A percentile compares a stretch with the other conserved stretches of the same genome.
phyloP scores from a whole-genome alignment of 2,329 filamentous ascomycete genomes.

The Penicillium sp. region DNA sequence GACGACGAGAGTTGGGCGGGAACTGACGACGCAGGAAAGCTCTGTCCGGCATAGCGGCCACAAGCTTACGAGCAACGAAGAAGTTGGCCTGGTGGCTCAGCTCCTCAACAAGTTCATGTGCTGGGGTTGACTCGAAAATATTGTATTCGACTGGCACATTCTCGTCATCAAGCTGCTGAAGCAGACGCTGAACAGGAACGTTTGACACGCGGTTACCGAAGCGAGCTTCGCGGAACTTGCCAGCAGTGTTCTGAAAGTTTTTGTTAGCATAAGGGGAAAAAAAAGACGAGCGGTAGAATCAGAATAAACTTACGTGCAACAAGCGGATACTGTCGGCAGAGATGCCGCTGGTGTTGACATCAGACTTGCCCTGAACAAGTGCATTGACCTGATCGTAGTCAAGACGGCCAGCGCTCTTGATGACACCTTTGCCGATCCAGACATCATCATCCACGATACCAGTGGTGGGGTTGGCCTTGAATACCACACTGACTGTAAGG shows the following conservation, averaged over 20 bases:
- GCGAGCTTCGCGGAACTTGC: conserved; percentile 86
- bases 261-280: conserved; percentile 4
- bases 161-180: conserved; percentile 95
- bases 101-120: conserved; percentile 93
- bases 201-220: conserved; percentile 76
- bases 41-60: conserved; percentile 79
- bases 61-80: conserved; percentile 82
- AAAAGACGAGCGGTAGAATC: background rate
- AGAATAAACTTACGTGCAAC: conserved; percentile 61
- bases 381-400: conserved; percentile 83
- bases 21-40: conserved; percentile 86
- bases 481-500: conserved; percentile 87
- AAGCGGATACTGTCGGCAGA: conserved; percentile 76
- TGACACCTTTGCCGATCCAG: conserved; percentile 90
- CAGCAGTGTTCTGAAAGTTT: conserved; percentile 63
- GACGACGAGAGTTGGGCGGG: conserved; percentile 79
- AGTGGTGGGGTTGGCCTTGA: conserved; percentile 80
- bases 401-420: conserved; percentile 87
- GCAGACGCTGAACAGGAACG: conserved; percentile 79
- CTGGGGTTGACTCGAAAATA: conserved; percentile 85
- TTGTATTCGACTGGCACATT: conserved; percentile 96
- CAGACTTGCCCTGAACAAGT: conserved; percentile 65
- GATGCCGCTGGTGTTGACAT: conserved; percentile 64
- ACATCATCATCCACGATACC: conserved; percentile 83
- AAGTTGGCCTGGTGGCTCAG: conserved; percentile 90